Conservation (phyloP, 192 early-diverging fungal species). For the Umbelopsis sp. region DNA sequence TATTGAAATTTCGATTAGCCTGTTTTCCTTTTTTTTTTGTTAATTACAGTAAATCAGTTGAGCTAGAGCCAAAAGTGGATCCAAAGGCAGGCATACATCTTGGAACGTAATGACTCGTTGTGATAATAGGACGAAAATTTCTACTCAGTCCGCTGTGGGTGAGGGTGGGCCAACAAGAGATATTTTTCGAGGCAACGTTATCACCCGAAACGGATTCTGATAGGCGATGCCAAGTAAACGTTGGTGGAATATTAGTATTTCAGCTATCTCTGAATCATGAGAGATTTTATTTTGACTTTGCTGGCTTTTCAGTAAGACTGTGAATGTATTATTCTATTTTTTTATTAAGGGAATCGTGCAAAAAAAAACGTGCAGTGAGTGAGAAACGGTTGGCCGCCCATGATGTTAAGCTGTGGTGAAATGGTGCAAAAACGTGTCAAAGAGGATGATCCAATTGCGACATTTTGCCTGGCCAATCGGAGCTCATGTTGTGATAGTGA, state of each 20-base stretch:
- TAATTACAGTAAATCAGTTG: too few relatives aligned
- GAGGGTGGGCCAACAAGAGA: background rate
- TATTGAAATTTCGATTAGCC: background rate
- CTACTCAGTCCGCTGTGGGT: background rate
- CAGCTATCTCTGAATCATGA: constrained; percentile 8
- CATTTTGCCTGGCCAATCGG: constrained; percentile 9
- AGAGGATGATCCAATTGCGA: constrained; percentile 4
- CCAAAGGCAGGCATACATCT: background rate
- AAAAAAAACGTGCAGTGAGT: background rate
- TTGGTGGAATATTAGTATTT: background rate
- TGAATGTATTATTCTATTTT: background rate
- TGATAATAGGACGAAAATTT: background rate
- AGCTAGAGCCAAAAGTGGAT: too few relatives aligned
- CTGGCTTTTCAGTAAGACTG: too few relatives aligned
- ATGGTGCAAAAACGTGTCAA: constrained; percentile 20
- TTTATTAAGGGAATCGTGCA: background rate
- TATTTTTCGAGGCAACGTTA: constrained; percentile 2
- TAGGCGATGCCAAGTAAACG: background rate
- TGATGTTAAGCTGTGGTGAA: background rate
- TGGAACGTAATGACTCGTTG: background rate
- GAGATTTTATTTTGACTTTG: background rate
- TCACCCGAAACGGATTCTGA: constrained; percentile 12
- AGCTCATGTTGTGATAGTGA: constrained; percentile 21
- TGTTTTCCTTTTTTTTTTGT: too few relatives aligned
- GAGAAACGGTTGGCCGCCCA: background rate